Evolutionary conservation across 495 filamentous ascomycete species (phyloP), one percentile per base, ranked within the genome.

Genomic region (Evernia prunastri): DNA sequence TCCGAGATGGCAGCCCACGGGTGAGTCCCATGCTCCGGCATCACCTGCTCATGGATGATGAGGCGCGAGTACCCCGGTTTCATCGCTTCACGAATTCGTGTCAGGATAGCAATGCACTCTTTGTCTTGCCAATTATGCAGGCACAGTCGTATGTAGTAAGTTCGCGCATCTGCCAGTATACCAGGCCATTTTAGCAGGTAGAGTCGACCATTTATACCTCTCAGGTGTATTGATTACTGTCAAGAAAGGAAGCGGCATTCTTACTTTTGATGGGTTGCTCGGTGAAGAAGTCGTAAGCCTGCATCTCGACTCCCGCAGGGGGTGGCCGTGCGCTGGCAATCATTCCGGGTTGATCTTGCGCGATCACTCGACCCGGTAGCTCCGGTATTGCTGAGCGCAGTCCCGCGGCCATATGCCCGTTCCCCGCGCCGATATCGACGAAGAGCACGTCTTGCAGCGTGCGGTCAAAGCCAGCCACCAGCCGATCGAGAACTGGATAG

Each of bases 21-120:
- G 15, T 36, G 54, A 15, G 29, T 17, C 3, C 54, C 54, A 36
- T 57, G 54, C 18, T 57, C 54, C 11, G 54, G 54, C 54, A 57
- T 57, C 8, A 57, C 31, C 54, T 57, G 54, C 36, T 57, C 54
- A n/a, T 57, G 54, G 31, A 57, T 57, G 23, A 57, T 20, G 54
- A 57, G 54, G 6, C 54, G 54, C 31, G 54, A 57, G 23, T 57
- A 57, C 15, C 54, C 54, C 8, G 31, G 31, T 36, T 57, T 57
- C 54, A 57, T 57, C 18, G 54, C 54, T n/a, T 57, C 54, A 20
- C 13, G 31, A 9, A 36, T 57, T 9, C 54, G 54, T n/a, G 54
- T 57, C 54, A 57, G 36, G 31, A 57, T 57, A 13, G 54, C 13
- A 37, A 57, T 33, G 23, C 54, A 57, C 1, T 57, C 54, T 20